Evolutionary conservation across 768 basidiomycete species (phyloP).

Genomic region (Tylopilus subfusipes): DNA sequence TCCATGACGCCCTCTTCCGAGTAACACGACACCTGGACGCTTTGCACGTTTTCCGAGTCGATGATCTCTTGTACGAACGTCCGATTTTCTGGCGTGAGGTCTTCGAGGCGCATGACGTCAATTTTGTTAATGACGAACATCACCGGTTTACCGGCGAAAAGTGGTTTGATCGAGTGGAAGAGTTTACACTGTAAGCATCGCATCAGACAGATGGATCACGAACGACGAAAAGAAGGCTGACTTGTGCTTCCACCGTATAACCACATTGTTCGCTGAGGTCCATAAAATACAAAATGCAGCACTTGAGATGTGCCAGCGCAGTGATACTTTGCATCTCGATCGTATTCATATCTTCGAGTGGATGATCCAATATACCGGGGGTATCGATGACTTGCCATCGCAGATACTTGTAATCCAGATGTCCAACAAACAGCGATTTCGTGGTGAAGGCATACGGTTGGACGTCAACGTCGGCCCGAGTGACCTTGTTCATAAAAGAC

Average conservation of each 20-base stretch:
- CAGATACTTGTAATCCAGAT: constrained; percentile 98
- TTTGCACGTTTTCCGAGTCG: constrained; percentile 62
- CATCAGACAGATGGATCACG: neutral
- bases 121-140: constrained; percentile 98
- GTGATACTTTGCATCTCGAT: constrained; percentile 99
- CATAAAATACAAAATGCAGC: constrained; percentile 97
- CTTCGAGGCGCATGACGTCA: constrained; percentile 85
- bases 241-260: constrained; percentile 94
- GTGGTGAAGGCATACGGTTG: constrained; percentile 99
- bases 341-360: constrained; percentile 99
- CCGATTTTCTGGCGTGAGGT: constrained; percentile 72
- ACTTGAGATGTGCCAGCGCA: constrained; percentile 92
- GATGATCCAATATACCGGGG: constrained; percentile 96
- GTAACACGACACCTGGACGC: constrained; percentile 88
- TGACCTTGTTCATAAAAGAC: constrained; percentile 99
- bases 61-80: constrained; percentile 87
- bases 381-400: constrained; percentile 99
- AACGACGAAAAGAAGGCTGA: constrained; percentile 33
- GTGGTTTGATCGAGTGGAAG: constrained; percentile 98
- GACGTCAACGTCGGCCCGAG: constrained; percentile 97
- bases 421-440: constrained; percentile 96
- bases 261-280: constrained; percentile 98
- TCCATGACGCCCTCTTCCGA: constrained; percentile 98
- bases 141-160: constrained; percentile 91
- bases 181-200: constrained; percentile 73